Evolutionary conservation across 2,329 filamentous ascomycete genomes (phyloP), one percentile per base, ranked within the genome.

Genomic region (Aureobasidium namibiae): DNA sequence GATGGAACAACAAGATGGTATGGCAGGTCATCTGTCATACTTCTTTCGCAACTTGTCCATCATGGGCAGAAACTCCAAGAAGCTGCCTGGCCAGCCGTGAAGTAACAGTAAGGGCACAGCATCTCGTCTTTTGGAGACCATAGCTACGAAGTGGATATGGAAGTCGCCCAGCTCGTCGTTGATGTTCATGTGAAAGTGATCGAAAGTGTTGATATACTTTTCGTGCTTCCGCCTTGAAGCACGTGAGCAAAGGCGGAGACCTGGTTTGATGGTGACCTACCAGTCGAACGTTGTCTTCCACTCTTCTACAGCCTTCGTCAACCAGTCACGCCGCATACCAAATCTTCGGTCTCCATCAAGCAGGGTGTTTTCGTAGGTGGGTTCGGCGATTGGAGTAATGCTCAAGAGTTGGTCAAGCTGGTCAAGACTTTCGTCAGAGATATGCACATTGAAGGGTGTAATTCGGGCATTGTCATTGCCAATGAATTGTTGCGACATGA

Each of bases 1-100:
- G 78, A 80, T 0, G 82, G 82, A 0, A 80, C 76, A 36, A 85
- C 74, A 45, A 84, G 67, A 63, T 85, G 81, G 65, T 80, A 85
- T 0, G 82, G 82, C 16, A 84, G 69, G 0, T 70, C 73, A 0
- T 76, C 70, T 0, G 79, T 10, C 3, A 65, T 83, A 83, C 57
- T 77, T 78, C 4, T 72, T 65, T 21, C 67, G 67, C 1, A 84
- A 66, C 5, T 79, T 48, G 1, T 75, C 67, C 56, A 85, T 66
- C 6, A 82, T 70, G 1, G 76, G 76, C 2, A 85, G 65, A 63
- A 84, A 84, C 62, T 85, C 83, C 0, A 80, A 66, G 61, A 83
- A 80, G 1, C 72, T 65, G 21, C 58, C 49, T 1, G 81, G 81
- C 80, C 80, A 83, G 42, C 82, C 82, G 61, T 84, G 81, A n/a